Percentiles rank a stretch among this genome's conserved stretches.
phyloP scores from a whole-genome alignment of 2,329 filamentous ascomycete species.

The Colletotrichum viniferum region DNA sequence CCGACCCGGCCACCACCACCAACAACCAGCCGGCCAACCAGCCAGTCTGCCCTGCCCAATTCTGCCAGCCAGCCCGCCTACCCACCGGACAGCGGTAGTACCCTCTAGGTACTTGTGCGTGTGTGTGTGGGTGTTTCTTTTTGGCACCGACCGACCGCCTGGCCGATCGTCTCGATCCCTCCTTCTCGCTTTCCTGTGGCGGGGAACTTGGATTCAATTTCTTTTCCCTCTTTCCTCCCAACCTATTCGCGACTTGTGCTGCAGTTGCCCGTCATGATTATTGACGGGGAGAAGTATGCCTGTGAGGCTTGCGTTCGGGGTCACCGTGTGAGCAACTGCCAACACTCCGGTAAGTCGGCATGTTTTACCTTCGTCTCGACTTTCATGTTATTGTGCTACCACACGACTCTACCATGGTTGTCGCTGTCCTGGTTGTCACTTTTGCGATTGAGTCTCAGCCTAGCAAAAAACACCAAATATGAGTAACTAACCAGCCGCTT shows the following conservation, averaged over 20 bases:
- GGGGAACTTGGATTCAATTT: slow-evolving; percentile 16
- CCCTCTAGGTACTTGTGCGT: background rate
- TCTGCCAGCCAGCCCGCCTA: background rate
- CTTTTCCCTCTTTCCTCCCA: slow-evolving; percentile 4
- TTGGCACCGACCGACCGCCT: slow-evolving; percentile 12
- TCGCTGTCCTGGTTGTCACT: background rate
- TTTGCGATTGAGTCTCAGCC: background rate
- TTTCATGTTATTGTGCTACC: background rate
- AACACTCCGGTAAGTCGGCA: slow-evolving; percentile 78
- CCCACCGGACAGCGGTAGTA: background rate
- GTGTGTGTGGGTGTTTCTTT: background rate
- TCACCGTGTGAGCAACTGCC: slow-evolving; percentile 98
- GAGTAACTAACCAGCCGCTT: slow-evolving; percentile 26
- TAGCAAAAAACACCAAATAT: background rate
- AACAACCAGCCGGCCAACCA: background rate
- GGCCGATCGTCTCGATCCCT: slow-evolving; percentile 18
- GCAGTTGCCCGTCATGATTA: slow-evolving; percentile 64
- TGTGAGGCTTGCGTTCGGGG: slow-evolving; percentile 98
- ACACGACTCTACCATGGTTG: background rate
- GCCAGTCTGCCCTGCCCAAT: background rate
- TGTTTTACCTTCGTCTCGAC: background rate
- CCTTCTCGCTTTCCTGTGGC: slow-evolving; percentile 9
- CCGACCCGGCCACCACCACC: background rate
- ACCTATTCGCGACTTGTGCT: background rate
- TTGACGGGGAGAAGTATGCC: slow-evolving; percentile 96